These are phyloP conservation scores for Drechslerella dactyloides DNA, from an alignment of 2,329 filamentous ascomycete species.

Conservation along the genomic window DNA sequence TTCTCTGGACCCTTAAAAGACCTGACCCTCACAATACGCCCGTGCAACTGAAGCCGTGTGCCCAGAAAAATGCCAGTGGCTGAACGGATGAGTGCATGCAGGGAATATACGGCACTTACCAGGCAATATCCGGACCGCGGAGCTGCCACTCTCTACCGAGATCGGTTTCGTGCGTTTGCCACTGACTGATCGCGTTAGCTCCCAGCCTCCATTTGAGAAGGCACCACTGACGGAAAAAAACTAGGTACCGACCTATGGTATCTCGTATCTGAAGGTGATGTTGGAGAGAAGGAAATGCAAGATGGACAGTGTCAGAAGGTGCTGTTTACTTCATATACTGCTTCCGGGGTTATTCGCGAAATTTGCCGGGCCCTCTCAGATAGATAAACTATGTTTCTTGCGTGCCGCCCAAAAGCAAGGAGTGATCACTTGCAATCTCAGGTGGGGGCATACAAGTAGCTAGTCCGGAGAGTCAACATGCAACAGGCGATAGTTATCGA, in stretches of 20 bases:
- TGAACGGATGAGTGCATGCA: slow-evolving; percentile 16
- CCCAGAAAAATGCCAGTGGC: slow-evolving; percentile 42
- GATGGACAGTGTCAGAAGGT: neutral
- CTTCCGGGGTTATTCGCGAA: neutral
- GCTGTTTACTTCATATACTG: neutral
- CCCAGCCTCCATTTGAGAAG: too few relatives aligned
- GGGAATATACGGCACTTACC: slow-evolving; percentile 30
- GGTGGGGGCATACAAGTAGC: slow-evolving; percentile 6
- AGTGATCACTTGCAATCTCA: slow-evolving; percentile 1
- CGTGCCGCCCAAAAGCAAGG: slow-evolving; percentile 11
- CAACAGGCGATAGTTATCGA: neutral
- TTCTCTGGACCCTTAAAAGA: slow-evolving; percentile 14
- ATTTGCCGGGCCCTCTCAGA: neutral
- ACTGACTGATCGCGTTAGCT: neutral
- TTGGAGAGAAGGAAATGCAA: neutral
- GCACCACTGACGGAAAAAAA: too few relatives aligned
- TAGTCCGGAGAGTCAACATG: too few relatives aligned
- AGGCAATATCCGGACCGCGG: slow-evolving; percentile 33
- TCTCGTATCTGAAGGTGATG: neutral
- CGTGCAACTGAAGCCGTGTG: slow-evolving; percentile 12
- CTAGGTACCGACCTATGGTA: too few relatives aligned
- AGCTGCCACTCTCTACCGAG: slow-evolving; percentile 22
- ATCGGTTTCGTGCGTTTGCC: slow-evolving; percentile 2
- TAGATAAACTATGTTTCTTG: neutral
- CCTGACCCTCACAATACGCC: neutral